These are phyloP conservation scores for Cymbopogon flexuosus DNA, from an alignment of 202 grass and related monocot genomes.

Conservation along the genomic window DNA sequence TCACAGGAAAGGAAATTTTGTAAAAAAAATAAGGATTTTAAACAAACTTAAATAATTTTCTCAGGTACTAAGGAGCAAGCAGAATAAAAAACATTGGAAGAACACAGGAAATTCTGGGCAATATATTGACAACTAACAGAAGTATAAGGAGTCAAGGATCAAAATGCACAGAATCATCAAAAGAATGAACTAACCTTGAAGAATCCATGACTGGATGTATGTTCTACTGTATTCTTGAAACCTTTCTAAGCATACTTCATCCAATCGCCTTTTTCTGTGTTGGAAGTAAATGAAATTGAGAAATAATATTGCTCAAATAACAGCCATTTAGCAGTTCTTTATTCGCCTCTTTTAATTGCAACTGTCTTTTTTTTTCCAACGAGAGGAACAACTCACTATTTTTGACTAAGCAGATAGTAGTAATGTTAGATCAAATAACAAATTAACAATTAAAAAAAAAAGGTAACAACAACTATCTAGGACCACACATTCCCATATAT, in stretches of 20 bases:
- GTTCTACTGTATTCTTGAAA: conserved; percentile 88
- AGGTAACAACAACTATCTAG: background rate
- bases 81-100: background rate
- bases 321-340: background rate
- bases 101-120: background rate
- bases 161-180: background rate
- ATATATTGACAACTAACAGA: background rate
- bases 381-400: background rate
- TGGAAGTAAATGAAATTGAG: background rate
- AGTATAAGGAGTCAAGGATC: background rate
- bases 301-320: conserved; percentile 2
- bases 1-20: background rate
- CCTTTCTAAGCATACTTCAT: conserved; percentile 85
- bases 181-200: conserved; percentile 66
- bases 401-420: background rate
- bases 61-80: background rate
- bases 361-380: background rate
- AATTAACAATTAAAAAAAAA: too few species aligned
- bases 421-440: too few species aligned
- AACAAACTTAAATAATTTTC: too few species aligned
- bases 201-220: conserved; percentile 89
- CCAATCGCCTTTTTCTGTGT: conserved; percentile 65
- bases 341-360: background rate
- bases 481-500: background rate
- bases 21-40: background rate